Evolutionary conservation across 139 green algal genomes (phyloP), one percentile per base, ranked within the genome.

Genomic region (Trebouxia sp.): DNA sequence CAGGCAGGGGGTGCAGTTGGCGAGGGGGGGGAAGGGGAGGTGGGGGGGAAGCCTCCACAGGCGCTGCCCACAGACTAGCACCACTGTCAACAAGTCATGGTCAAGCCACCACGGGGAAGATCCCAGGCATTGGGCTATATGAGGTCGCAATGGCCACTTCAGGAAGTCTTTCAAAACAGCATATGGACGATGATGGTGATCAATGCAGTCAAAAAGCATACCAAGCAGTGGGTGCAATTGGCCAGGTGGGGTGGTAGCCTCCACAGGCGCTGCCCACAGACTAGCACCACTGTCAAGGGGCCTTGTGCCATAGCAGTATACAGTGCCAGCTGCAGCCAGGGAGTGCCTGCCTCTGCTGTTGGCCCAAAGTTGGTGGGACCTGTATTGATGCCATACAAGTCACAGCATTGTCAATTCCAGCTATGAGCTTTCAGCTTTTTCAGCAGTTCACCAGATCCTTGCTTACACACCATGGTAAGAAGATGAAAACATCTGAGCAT

Each of bases 251-350:
- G 62, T 0, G 92, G 92, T 50, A 96, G 82, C 22, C 88, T 75
- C 80, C 78, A 86, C 28, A 96, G 42, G 30, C 88, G 87, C 82
- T 95, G 89, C 20, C 94, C 94, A 9, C 80, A 83, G 6, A 86
- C 80, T 28, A 97, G 85, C 48, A 92, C 90, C 58, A 96, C 47
- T 12, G 83, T 90, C 3, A 83, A 41, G 0, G 93, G 93, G 1
- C 92, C 93, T 3, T 66, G n/a, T 3, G 84, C n/a, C 77, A 84
- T 66, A 0, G 84, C 82, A 0, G 45, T 62, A 80, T 95, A 95
- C 48, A 97, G 84, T 1, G 89, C 83, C 56, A 97, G 89, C 72
- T 91, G 84, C 69, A 96, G 83, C 94, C 94, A 97, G 32, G 92
- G 92, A 22, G 85, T 91, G 43, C 79, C 80, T 0, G 91, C 88